Evolutionary conservation across 1,284 basidiomycete species (phyloP).

Genomic region (Boletellus dicymbophilus): DNA sequence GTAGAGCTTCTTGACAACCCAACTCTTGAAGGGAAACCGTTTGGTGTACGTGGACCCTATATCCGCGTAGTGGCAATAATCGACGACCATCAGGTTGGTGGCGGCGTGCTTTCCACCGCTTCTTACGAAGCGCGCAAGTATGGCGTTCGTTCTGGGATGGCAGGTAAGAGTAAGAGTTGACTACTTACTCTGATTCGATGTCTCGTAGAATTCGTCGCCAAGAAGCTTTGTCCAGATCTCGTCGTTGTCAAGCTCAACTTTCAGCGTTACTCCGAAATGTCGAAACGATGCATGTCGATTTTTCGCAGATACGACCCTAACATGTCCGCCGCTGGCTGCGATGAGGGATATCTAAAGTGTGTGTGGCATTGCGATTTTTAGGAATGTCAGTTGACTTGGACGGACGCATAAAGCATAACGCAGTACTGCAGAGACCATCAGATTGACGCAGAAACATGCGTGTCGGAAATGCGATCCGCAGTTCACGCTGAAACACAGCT

Average conservation of each 20-base stretch:
- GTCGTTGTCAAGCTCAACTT: constrained; percentile 71
- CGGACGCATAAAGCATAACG: constrained; percentile 59
- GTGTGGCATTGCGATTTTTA: constrained; percentile 30
- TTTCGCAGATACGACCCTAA: constrained; percentile 80
- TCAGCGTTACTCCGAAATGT: constrained; percentile 73
- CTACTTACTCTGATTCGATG: constrained; percentile 1
- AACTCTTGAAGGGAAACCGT: constrained; percentile 78
- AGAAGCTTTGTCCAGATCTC: constrained; percentile 93
- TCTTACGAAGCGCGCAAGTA: constrained; percentile 91
- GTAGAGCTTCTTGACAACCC: constrained; percentile 85
- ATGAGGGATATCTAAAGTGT: constrained; percentile 90
- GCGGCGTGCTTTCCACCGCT: constrained; percentile 82
- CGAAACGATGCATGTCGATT: constrained; percentile 65
- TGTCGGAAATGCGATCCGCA: constrained; percentile 71
- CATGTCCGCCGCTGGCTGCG: constrained; percentile 80
- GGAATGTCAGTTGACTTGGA: background rate
- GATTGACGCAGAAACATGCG: constrained; percentile 72
- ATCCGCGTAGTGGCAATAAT: background rate
- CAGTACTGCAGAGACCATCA: constrained; percentile 69
- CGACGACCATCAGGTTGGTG: constrained; percentile 55
- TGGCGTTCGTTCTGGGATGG: constrained; percentile 89
- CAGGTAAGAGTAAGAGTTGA: constrained; percentile 48
- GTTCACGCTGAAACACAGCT: constrained; percentile 79
- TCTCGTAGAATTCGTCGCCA: constrained; percentile 78
- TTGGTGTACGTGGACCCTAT: constrained; percentile 82